phyloP scores from a whole-genome alignment of 208 protist genomes.

The Leptomonas pyrrhocoris region DNA sequence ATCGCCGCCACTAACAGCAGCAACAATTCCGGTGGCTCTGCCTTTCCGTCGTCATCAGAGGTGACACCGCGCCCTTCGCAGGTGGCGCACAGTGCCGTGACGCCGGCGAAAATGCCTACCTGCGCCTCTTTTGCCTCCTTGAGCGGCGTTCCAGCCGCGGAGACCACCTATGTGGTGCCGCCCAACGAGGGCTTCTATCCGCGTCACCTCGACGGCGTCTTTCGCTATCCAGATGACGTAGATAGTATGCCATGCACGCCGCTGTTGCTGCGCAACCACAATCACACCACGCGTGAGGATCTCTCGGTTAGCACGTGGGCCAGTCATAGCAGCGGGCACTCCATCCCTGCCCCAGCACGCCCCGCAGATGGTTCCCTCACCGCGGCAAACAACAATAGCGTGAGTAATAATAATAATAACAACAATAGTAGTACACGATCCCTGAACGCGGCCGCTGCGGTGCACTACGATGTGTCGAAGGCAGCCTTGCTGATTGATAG shows the following conservation, averaged over 20 bases:
- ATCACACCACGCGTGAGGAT: slow-evolving; percentile 13
- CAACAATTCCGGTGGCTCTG: background rate
- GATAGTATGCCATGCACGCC: slow-evolving; percentile 25
- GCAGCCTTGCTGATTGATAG: slow-evolving; percentile 24
- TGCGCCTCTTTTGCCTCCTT: slow-evolving; percentile 1
- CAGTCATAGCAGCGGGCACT: background rate
- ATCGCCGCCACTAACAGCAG: background rate
- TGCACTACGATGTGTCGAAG: slow-evolving; percentile 17
- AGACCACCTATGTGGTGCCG: slow-evolving; percentile 20
- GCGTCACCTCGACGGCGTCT: slow-evolving; percentile 24
- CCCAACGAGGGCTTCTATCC: slow-evolving; percentile 59
- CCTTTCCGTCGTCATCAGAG: background rate
- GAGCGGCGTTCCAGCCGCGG: background rate
- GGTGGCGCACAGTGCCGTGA: slow-evolving; percentile 7
- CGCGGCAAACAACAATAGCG: slow-evolving; percentile 7
- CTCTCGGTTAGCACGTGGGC: background rate
- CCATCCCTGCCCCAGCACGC: slow-evolving; percentile 1
- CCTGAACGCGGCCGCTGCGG: background rate
- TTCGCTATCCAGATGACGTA: slow-evolving; percentile 21
- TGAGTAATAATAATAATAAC: background rate
- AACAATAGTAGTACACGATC: background rate
- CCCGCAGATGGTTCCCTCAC: slow-evolving; percentile 2
- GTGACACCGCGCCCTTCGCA: slow-evolving; percentile 3
- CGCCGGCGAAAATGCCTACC: background rate
- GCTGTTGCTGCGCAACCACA: slow-evolving; percentile 13